Percentiles rank a stretch among this genome's conserved stretches.
Evolutionary conservation across 768 basidiomycete genomes (phyloP).

Genomic region (Boletus speciosus): DNA sequence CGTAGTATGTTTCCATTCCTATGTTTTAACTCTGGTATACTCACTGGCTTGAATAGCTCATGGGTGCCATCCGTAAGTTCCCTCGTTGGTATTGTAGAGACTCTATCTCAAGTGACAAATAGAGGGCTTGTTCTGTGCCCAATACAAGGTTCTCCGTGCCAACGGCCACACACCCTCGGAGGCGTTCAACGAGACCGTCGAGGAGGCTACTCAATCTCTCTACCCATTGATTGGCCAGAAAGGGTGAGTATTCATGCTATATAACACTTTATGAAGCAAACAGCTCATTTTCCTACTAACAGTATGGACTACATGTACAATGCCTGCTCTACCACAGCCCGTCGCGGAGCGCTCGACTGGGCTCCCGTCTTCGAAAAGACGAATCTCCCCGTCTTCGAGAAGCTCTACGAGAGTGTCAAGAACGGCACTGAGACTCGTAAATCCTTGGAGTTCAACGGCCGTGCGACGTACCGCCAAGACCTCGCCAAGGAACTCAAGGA

Average conservation of each 20-base stretch:
- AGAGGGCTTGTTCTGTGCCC: constrained; percentile 99
- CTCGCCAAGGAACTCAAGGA: constrained; percentile 88
- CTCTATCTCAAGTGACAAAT: constrained; percentile 7
- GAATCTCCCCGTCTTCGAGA: constrained; percentile 91
- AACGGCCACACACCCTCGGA: constrained; percentile 97
- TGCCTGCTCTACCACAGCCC: constrained; percentile 98
- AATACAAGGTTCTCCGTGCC: constrained; percentile 95
- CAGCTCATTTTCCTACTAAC: constrained; percentile 6
- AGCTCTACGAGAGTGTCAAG: constrained; percentile 90
- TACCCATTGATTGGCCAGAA: constrained; percentile 96
- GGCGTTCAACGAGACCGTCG: constrained; percentile 99
- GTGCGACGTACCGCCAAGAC: constrained; percentile 88
- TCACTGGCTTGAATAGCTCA: constrained; percentile 53
- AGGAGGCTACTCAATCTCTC: constrained; percentile 99
- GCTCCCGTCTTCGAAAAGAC: constrained; percentile 94
- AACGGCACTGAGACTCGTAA: constrained; percentile 98
- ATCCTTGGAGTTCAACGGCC: constrained; percentile 92
- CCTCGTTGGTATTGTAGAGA: background rate
- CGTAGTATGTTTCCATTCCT: constrained; percentile 62
- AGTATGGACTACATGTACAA: constrained; percentile 99
- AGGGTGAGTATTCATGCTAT: constrained; percentile 50
- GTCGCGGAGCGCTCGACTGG: constrained; percentile 99
- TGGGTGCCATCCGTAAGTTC: constrained; percentile 89
- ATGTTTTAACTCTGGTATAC: background rate
- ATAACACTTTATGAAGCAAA: background rate